Evolutionary conservation across 108 stramenopile genomes (phyloP), one percentile per base, ranked within the genome.

Genomic region (Pseudonitzschia multiseries): DNA sequence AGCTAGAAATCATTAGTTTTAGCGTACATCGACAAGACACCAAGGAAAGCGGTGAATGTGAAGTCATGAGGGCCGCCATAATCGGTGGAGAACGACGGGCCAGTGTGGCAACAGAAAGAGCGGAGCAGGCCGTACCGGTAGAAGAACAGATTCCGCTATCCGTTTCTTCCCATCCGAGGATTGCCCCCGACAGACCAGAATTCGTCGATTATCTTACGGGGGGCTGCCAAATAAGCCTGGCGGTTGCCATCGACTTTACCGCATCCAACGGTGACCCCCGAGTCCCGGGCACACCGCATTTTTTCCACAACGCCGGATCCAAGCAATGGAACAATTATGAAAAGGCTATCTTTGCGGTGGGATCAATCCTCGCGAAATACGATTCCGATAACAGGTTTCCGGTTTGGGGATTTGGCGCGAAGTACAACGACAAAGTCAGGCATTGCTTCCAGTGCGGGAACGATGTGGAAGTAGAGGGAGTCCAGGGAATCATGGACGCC

Each of bases 371-470:
- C 18, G 86, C 85, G 44, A 88, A 89, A 59, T 97, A 95, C 70
- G 97, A 98, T 84, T 79, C 80, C 0, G 93, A 98, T 79, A 89
- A 96, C 61, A 75, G 69, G 52, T 93, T 95, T 71, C 90, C 91
- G 36, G 89, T 98, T 0, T 95, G 83, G 82, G 97, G 97, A 26
- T 98, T 98, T 75, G 97, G 97, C 18, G 96, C 95, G n/a, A 96
- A 96, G 75, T 89, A 94, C 78, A 90, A 86, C 62, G 86, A 88
- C 36, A 81, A 84, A n/a, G 88, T 91, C 21, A 76, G 89, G 28
- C 90, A 95, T 68, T 90, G 89, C 64, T 95, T 95, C 72, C 91
- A 90, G 64, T 87, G 89, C 70, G 93, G 93, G 2, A 63, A 66
- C 6, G 78, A 80, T 10, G 80, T 83, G 10, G 84, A 92, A 72